Evolutionary conservation across 352 stramenopile species (phyloP).

Genomic region (Globisporangium cystogenes): DNA sequence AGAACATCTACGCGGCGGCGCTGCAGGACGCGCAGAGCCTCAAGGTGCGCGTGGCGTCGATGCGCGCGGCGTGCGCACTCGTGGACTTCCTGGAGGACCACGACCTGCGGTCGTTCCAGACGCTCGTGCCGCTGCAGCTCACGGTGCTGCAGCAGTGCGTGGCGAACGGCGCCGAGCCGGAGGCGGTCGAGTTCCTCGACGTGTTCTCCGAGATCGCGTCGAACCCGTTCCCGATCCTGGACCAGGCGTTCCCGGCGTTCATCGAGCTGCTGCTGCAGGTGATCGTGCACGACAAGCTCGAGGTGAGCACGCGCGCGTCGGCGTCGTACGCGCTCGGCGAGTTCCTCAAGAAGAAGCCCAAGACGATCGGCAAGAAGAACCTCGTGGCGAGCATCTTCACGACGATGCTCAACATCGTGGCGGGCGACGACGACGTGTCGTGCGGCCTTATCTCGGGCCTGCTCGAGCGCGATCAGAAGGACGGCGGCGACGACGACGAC

Average conservation of each 20-base stretch:
- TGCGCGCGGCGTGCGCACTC: slow-evolving; percentile 73
- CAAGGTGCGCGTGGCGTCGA: slow-evolving; percentile 76
- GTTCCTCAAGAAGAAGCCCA: slow-evolving; percentile 88
- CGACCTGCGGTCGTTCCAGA: slow-evolving; percentile 66
- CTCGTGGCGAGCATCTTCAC: slow-evolving; percentile 82
- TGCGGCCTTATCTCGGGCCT: slow-evolving; percentile 82
- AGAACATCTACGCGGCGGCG: slow-evolving; percentile 61
- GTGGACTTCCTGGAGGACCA: slow-evolving; percentile 77
- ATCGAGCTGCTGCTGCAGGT: slow-evolving; percentile 83
- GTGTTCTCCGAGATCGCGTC: slow-evolving; percentile 84
- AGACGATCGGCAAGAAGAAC: slow-evolving; percentile 84
- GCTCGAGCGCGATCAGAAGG: slow-evolving; percentile 59
- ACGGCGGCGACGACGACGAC: slow-evolving; percentile 42
- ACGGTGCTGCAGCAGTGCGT: slow-evolving; percentile 84
- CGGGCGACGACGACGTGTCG: slow-evolving; percentile 67
- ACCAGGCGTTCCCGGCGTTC: slow-evolving; percentile 73
- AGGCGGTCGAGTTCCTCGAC: slow-evolving; percentile 86
- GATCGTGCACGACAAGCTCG: slow-evolving; percentile 66
- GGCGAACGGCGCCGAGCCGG: slow-evolving; percentile 58
- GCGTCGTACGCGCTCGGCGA: slow-evolving; percentile 80
- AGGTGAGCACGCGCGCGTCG: slow-evolving; percentile 71
- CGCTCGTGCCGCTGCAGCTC: slow-evolving; percentile 80
- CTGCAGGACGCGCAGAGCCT: slow-evolving; percentile 79
- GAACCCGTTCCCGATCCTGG: slow-evolving; percentile 79
- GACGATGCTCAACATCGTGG: slow-evolving; percentile 82